A percentile compares a stretch with the other conserved stretches of the same genome.
These are phyloP conservation scores for Casaregolazyma suthepensis DNA, from an alignment of 1,139 yeast genomes.

Conservation along the genomic window DNA sequence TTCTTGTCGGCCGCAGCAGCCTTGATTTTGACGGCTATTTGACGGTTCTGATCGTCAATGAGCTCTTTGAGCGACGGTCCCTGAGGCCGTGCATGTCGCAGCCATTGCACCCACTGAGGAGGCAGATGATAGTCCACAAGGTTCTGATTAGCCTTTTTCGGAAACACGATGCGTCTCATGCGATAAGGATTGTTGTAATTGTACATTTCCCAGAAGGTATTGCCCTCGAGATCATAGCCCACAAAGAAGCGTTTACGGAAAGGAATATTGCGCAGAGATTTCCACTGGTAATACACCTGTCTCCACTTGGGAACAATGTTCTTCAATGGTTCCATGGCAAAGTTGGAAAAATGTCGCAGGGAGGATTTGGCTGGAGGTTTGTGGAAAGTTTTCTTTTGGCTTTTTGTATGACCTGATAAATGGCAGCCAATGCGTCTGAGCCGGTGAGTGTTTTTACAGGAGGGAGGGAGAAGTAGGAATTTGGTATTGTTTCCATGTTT, in stretches of 20 bases:
- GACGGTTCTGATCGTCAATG: constrained; percentile 51
- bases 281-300: constrained; percentile 52
- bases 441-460: not conserved
- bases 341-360: not conserved
- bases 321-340: constrained; percentile 36
- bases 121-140: constrained; percentile 40
- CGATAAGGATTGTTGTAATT: constrained; percentile 34
- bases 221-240: constrained; percentile 73
- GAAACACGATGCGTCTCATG: constrained; percentile 39
- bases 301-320: constrained; percentile 32
- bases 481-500: too few relatives aligned
- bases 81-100: constrained; percentile 53
- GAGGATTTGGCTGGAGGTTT: not conserved
- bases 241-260: constrained; percentile 45
- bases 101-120: constrained; percentile 81
- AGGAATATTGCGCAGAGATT: constrained; percentile 58
- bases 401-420: not conserved
- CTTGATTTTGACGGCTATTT: constrained; percentile 47
- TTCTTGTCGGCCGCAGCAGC: constrained; percentile 57
- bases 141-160: constrained; percentile 28
- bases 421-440: not conserved
- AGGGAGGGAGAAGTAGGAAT: too few relatives aligned
- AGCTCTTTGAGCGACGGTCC: constrained; percentile 64
- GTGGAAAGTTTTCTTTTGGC: not conserved
- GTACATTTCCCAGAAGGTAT: constrained; percentile 78